phyloP scores from a whole-genome alignment of 768 basidiomycete genomes.

The Boletus fagicola region DNA sequence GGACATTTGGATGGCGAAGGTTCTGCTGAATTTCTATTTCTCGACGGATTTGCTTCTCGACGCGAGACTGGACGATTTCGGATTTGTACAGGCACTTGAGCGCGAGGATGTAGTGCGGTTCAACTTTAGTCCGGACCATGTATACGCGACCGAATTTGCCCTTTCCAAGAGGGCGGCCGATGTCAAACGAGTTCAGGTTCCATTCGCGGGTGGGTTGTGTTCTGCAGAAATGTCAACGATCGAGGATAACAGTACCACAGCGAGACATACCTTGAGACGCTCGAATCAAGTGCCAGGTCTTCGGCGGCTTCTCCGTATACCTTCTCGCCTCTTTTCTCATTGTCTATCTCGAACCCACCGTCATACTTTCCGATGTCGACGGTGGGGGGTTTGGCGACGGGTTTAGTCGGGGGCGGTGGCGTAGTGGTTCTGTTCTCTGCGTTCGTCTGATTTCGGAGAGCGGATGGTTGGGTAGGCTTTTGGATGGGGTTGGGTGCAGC shows the following conservation, averaged over 20 bases:
- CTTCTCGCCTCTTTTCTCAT: conserved; percentile 71
- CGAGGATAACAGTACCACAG: neutral
- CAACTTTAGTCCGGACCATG: conserved; percentile 90
- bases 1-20: conserved; percentile 90
- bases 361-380: conserved; percentile 91
- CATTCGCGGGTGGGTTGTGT: conserved; percentile 78
- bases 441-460: conserved; percentile 41
- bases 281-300: conserved; percentile 83
- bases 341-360: conserved; percentile 92
- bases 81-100: conserved; percentile 97
- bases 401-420: conserved; percentile 25
- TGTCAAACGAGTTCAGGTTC: conserved; percentile 84
- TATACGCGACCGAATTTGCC: conserved; percentile 99
- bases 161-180: conserved; percentile 95
- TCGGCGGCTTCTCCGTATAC: conserved; percentile 78
- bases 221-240: conserved; percentile 35
- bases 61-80: conserved; percentile 86
- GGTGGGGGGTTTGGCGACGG: conserved; percentile 16
- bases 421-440: conserved; percentile 27
- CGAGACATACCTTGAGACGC: conserved; percentile 57
- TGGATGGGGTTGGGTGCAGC: conserved; percentile 56
- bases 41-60: conserved; percentile 95
- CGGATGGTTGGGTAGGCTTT: conserved; percentile 37
- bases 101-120: conserved; percentile 91
- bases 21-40: conserved; percentile 99